A percentile compares a stretch with the other conserved stretches of the same genome.
Evolutionary conservation across 106 monocot species (phyloP).

Genomic region (Dendrobium catenatum): DNA sequence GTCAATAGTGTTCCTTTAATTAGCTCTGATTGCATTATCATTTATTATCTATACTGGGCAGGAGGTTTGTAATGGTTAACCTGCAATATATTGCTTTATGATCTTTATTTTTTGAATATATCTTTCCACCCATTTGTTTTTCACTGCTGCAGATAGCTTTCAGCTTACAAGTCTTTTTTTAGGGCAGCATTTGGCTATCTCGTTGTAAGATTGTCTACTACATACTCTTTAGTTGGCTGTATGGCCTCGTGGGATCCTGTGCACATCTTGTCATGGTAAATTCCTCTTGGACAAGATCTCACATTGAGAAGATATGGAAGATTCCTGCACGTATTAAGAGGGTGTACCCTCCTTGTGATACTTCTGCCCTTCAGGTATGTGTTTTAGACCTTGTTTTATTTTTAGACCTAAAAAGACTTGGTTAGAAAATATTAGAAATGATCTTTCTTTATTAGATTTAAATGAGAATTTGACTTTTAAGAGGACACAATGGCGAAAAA

Average conservation of each 20-base stretch:
- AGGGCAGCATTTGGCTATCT: conserved; percentile 71
- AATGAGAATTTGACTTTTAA: too few relatives aligned
- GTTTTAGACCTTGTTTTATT: not conserved
- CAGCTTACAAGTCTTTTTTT: conserved; percentile 28
- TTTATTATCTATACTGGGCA: not conserved
- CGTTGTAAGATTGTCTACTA: conserved; percentile 81
- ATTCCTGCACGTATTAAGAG: conserved; percentile 61
- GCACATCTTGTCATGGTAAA: conserved; percentile 89
- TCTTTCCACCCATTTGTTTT: not conserved
- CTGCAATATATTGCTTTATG: not conserved
- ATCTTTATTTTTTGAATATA: not conserved
- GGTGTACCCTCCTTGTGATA: conserved; percentile 98
- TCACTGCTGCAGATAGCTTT: conserved; percentile 14
- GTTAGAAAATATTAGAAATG: too few relatives aligned
- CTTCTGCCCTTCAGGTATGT: conserved; percentile 83
- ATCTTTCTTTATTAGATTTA: too few relatives aligned
- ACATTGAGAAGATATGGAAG: conserved; percentile 82
- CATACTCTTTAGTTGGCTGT: conserved; percentile 77
- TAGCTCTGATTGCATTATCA: not conserved
- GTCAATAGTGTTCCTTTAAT: not conserved
- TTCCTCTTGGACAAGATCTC: conserved; percentile 92
- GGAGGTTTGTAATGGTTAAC: not conserved
- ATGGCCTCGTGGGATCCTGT: conserved; percentile 82
- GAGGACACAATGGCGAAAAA: too few relatives aligned
- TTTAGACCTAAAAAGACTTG: too few relatives aligned